Evolutionary conservation across 768 basidiomycete genomes (phyloP).

Genomic region (Boletus rubroflammeus): DNA sequence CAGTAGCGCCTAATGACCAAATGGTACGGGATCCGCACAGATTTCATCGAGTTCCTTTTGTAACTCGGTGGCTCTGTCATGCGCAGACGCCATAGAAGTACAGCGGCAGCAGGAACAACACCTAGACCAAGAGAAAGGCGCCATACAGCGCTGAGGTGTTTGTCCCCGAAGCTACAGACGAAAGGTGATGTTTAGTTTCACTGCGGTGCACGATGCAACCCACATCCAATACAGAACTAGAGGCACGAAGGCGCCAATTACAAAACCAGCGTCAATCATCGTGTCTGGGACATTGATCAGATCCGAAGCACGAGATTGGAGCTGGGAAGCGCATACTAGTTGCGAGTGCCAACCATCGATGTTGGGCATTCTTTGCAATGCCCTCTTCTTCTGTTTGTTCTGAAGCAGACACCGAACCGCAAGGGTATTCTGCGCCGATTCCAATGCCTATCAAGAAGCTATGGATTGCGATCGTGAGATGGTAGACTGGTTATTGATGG

Average conservation of each 20-base stretch:
- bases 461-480: not conserved
- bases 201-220: conserved; percentile 22
- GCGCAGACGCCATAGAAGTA: conserved; percentile 83
- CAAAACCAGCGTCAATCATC: conserved; percentile 87
- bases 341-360: conserved; percentile 83
- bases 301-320: not conserved
- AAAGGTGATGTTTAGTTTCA: not conserved
- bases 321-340: conserved; percentile 57
- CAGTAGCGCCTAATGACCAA: conserved; percentile 82
- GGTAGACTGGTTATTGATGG: not conserved
- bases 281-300: conserved; percentile 42
- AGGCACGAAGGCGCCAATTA: conserved; percentile 75
- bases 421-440: conserved; percentile 86
- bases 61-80: conserved; percentile 79
- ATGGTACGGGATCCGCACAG: conserved; percentile 67
- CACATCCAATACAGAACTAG: conserved; percentile 88
- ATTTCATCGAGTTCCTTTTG: conserved; percentile 76
- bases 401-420: conserved; percentile 83
- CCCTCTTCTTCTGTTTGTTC: conserved; percentile 86
- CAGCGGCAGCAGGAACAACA: conserved; percentile 69
- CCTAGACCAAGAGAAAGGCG: conserved; percentile 83
- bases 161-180: conserved; percentile 56
- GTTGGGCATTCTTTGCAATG: conserved; percentile 75
- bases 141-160: conserved; percentile 87
- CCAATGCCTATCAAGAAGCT: conserved; percentile 90